These are phyloP conservation scores for Orbilia oligospora DNA, from an alignment of 2,329 filamentous ascomycete species.

Conservation along the genomic window DNA sequence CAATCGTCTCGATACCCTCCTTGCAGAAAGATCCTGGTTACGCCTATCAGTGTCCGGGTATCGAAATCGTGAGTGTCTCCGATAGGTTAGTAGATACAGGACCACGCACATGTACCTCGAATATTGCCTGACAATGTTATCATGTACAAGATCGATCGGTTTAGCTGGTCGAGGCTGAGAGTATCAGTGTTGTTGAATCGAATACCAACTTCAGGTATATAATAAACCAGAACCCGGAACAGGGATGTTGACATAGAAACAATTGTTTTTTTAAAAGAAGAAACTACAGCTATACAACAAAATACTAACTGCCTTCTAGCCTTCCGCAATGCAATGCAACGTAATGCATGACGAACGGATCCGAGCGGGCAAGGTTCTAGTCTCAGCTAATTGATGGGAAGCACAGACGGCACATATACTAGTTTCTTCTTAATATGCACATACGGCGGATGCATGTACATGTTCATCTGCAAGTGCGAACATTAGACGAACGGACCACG, in stretches of 20 bases:
- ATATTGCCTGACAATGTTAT: constrained; percentile 9
- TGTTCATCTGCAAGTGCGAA: constrained; percentile 18
- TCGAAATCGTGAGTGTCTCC: constrained; percentile 23
- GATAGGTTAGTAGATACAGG: constrained; percentile 16
- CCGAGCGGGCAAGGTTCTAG: constrained; percentile 6
- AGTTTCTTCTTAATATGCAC: constrained; percentile 6
- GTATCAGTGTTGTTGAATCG: background rate
- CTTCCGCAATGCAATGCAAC: constrained; percentile 47
- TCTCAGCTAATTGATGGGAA: background rate
- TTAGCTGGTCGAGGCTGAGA: background rate
- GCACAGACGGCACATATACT: constrained; percentile 5
- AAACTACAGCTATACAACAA: constrained; percentile 3
- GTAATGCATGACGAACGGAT: constrained; percentile 7
- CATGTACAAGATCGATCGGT: constrained; percentile 3
- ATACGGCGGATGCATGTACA: background rate
- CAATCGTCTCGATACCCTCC: constrained; percentile 22
- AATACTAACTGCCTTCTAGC: constrained; percentile 1
- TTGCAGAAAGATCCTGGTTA: background rate
- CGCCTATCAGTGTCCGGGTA: background rate
- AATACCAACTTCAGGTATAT: background rate
- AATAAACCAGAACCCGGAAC: background rate
- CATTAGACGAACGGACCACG: constrained; percentile 12
- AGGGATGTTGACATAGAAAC: constrained; percentile 23
- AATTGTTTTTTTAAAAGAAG: background rate
- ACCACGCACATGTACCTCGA: background rate